Conservation (phyloP, 2,329 filamentous ascomycete species). For the Colletotrichum tofieldiae region DNA sequence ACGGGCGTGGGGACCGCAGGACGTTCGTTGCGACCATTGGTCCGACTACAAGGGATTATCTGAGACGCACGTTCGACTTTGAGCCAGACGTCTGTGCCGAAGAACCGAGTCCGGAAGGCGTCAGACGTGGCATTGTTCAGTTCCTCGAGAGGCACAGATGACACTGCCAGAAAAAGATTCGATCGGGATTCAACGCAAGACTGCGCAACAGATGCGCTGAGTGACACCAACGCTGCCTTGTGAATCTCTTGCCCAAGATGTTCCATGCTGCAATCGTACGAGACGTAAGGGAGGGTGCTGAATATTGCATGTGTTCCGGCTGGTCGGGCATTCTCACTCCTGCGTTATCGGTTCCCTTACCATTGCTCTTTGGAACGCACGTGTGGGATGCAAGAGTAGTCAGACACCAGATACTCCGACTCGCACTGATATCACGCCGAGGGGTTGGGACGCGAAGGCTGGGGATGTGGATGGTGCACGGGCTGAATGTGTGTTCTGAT, state of each 20-base stretch:
- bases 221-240: background rate
- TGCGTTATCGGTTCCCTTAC: background rate
- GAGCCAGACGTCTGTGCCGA: slow-evolving; percentile 85
- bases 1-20: slow-evolving; percentile 50
- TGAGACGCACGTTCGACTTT: slow-evolving; percentile 76
- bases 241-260: background rate
- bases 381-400: background rate
- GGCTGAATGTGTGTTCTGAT: slow-evolving; percentile 4
- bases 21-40: slow-evolving; percentile 90
- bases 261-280: background rate
- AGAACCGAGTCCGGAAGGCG: slow-evolving; percentile 85
- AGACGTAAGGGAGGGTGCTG: background rate
- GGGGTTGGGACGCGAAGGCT: background rate
- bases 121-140: slow-evolving; percentile 76
- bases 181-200: background rate
- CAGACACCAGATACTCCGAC: background rate
- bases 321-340: background rate
- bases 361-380: too few species aligned
- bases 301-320: background rate
- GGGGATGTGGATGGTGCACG: background rate
- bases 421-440: background rate
- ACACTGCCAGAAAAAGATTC: background rate
- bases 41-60: slow-evolving; percentile 87
- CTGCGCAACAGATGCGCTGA: background rate
- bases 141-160: slow-evolving; percentile 52